Base-by-base conservation (phyloP, 305 asterid species). In the Fraxinus greggii region DNA sequence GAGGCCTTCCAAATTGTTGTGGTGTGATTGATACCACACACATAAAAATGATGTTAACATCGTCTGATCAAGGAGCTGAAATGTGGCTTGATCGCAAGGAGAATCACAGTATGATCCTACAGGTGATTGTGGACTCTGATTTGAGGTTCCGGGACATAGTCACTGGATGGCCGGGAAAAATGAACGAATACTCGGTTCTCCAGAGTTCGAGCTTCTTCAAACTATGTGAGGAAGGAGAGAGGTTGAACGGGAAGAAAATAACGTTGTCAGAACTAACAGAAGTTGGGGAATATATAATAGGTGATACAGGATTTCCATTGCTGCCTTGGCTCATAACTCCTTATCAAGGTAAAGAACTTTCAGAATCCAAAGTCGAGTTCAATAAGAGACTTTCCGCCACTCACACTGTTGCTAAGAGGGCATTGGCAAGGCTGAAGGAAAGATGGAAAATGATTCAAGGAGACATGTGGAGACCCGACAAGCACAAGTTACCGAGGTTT, bases 401-500 rank as follows among this genome's bases (percentile, higher is more conserved):
- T 21, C 94, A 85, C 17, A 75, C 33, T 1, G 92, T 94, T 74
- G 96, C 97, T n/a, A 85, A 85, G 36, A 88, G 81, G 76, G 99
- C 97, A 0, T 77, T 95, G 82, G 83, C 91, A 1, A 92, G 91
- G 88, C 74, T 95, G 84, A 95, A 94, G 90, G 92, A 87, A 4
- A 91, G 81, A 12, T 95, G 99, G 99, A 93, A 84, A 90, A 93
- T 95, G 93, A 90, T 95, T 32, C 89, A 86, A 6, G 97, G 97
- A 54, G 92, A 87, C 0, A 92, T 94, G 99, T 95, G 98, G 97
- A 91, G 97, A 76, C 99, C 99, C 0, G 99, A 95, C 86, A 92
- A 88, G 90, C 94, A 92, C 79, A 95, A 84, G 92, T 81, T 95
- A 35, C 99, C 99, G 2, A 89, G 98, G 86, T 90, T 91, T 79